Base-by-base conservation (phyloP, 192 early-diverging fungal genomes). In the Pilobolus umbonatus region DNA sequence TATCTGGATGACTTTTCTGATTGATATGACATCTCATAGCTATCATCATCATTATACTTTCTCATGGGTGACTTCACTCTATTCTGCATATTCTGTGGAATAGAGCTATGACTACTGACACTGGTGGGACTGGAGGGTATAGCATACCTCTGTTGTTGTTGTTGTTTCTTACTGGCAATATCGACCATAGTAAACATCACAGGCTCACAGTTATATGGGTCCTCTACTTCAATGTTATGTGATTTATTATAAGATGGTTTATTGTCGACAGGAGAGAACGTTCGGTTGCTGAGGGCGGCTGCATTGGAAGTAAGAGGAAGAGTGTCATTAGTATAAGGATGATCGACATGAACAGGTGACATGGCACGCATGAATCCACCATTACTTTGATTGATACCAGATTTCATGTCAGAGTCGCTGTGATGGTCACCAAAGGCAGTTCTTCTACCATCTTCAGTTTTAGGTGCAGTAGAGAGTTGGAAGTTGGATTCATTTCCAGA, bases 341-440 rank as follows among this genome's bases (percentile, higher is more conserved):
- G 49, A 31, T 64, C 62, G 3, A 61, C 60, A 10, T 39, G 29
- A 11, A 43, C 54, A 15, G 52, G 62, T 21, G 45, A 55, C 62
- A 56, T 64, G 17, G 62, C 21, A 12, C 40, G 26, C 55, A 57
- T 57, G 32, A 57, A 57, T 32, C 55, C 55, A 43, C 40, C 29
- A 35, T 25, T 55, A 14, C 15, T 56, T 11, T 29, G 39, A 8
- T 56, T 56, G 4, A 9, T 43, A 40, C 36, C 24, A 56, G 26
- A 10, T 34, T n/a, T 42, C 39, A 32, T 45, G 8, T 43, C 28
- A 17, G 29, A 4, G 15, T 56, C 24, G 21, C n/a, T 48, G 12
- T 30, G 29, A 15, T n/a, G 17, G 34, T 17, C 29, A 19, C 17
- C 30, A 53, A 30, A 30, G 8, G n/a, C 34, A 22, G 31, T 22